phyloP scores from a whole-genome alignment of 2,329 filamentous ascomycete genomes.

The Trichophyton schoenleinii region DNA sequence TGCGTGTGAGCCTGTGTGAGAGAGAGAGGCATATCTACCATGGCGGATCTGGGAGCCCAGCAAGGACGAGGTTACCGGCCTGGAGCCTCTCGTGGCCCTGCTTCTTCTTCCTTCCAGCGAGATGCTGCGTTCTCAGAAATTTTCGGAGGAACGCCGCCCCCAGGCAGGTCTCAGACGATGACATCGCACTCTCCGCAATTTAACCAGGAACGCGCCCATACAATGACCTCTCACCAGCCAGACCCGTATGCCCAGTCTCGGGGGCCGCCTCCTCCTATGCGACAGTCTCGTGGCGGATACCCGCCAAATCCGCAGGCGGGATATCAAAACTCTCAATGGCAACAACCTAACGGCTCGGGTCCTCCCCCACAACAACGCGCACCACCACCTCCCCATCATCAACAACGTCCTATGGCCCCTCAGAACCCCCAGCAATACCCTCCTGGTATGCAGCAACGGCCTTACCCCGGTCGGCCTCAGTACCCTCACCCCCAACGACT shows the following conservation, averaged over 20 bases:
- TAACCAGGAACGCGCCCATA: conserved; percentile 60
- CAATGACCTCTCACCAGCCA: conserved; percentile 50
- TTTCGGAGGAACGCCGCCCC: conserved; percentile 74
- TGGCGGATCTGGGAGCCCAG: conserved; percentile 54
- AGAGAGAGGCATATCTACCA: conserved; percentile 17
- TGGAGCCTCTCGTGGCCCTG: conserved; percentile 37
- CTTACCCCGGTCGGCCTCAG: conserved; percentile 53
- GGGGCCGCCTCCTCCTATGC: conserved; percentile 23
- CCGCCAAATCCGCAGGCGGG: conserved; percentile 28
- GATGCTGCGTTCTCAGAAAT: conserved; percentile 95
- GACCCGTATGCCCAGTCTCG: conserved; percentile 33
- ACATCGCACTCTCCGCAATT: conserved; percentile 58
- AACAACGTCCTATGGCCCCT: conserved; percentile 17
- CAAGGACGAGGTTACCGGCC: conserved; percentile 49
- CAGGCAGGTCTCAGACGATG: conserved; percentile 91
- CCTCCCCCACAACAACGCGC: conserved; percentile 15
- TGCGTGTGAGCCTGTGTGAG: background rate
- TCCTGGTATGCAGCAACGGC: conserved; percentile 47
- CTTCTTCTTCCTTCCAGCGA: conserved; percentile 52
- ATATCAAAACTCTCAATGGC: conserved; percentile 26
- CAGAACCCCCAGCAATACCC: conserved; percentile 26
- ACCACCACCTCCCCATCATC: conserved; percentile 13
- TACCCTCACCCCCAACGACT: conserved; percentile 61
- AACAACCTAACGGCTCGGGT: conserved; percentile 21
- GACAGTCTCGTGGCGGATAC: conserved; percentile 36